Conservation (phyloP, 2,329 filamentous ascomycete species). For the Allantophomopsis cytisporea region DNA sequence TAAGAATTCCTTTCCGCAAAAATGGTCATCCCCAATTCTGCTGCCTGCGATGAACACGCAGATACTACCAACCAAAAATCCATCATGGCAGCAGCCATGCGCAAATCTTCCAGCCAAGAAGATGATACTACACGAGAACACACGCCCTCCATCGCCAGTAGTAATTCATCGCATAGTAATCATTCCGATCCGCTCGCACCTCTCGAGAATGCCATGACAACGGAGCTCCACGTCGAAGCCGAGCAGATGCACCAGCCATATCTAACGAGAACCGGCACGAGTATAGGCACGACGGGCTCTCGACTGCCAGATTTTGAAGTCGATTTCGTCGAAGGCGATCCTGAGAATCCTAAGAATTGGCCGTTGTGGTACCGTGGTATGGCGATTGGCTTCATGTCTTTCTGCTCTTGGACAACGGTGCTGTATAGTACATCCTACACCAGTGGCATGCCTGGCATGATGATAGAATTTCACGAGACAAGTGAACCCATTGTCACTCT, state of each 20-base stretch:
- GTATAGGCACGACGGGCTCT: constrained; percentile 28
- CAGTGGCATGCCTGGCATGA: constrained; percentile 54
- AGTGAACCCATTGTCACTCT: constrained; percentile 52
- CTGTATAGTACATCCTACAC: constrained; percentile 73
- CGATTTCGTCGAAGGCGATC: constrained; percentile 51
- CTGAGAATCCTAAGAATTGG: constrained; percentile 58
- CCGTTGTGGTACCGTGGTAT: constrained; percentile 29
- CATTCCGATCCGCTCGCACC: no score
- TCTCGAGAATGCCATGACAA: no score
- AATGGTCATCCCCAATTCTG: no score
- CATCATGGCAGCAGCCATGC: no score
- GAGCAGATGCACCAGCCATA: constrained; percentile 21
- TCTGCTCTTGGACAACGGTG: constrained; percentile 30
- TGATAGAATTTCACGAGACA: constrained; percentile 46
- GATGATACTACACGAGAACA: no score
- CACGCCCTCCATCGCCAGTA: no score
- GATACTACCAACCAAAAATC: no score
- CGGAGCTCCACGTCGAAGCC: constrained; percentile 11
- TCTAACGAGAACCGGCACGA: constrained; percentile 25
- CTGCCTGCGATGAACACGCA: no score
- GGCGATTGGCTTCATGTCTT: constrained; percentile 21
- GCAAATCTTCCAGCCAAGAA: no score
- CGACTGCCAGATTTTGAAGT: constrained; percentile 53
- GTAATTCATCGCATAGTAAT: no score
- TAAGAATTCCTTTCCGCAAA: no score